Base-by-base conservation (phyloP, 306 rosid species). In the cucumber (Cucumis sativus) region DNA sequence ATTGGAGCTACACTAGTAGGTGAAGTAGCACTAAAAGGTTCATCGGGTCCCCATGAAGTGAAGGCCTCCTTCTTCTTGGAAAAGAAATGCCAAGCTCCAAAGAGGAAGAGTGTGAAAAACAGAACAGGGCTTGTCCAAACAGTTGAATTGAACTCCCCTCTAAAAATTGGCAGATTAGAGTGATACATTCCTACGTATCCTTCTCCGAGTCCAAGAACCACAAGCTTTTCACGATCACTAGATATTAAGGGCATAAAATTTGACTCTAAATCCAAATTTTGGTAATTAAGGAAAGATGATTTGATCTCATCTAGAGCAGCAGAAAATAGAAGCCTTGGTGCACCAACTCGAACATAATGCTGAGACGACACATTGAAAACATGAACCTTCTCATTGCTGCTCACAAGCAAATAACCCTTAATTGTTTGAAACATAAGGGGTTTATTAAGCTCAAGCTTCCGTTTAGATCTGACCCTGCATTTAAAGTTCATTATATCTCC, bases 11-110 rank as follows among this genome's bases (percentile, higher is more conserved):
- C 82, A 1, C 87, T 37, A 5, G 88, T 71, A 10, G 88, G 86
- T 6, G 93, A 79, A 5, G 97, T 74, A 6, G 97, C 86, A n/a
- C n/a, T 91, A 77, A 89, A 92, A 11, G 99, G 97, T 69, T 92
- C 97, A 6, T 92, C 99, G 0, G 97, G 97, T 74, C 97, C 99
- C 99, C 99, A 96, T 0, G 98, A 96, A 61, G 98, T 96, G 68
- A 96, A 96, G 1, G 99, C 93, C 79, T 92, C 99, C 83, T 89
- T 96, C 76, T 96, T 96, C 91, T 96, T 92, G 6, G 99, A 93
- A 1, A 96, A 92, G 57, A 96, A 89, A 3, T 89, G 98, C 97
- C 96, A 92, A 7, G 97, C 96, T 13, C 84, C 99, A 20, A 92
- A 92, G 1, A 96, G 90, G 62, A 96, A 96, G 25, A 92, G 85